Evolutionary conservation across 495 filamentous ascomycete species (phyloP).

Genomic region (Penicillium macrosclerotiorum): DNA sequence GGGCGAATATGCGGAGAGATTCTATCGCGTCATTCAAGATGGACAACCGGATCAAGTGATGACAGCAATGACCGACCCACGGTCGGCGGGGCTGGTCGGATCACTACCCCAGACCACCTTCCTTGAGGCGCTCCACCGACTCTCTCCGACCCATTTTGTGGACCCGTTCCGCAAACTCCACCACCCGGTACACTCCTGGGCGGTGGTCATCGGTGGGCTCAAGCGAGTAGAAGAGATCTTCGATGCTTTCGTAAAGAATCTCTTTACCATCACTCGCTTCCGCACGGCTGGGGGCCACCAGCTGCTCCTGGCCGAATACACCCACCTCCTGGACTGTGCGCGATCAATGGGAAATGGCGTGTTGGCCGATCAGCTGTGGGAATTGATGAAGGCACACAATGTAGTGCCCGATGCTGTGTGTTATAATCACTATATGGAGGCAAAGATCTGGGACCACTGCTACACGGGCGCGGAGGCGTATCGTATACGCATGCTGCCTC

Average conservation of each 20-base stretch:
- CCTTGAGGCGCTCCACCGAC: slow-evolving; percentile 34
- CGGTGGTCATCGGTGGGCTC: slow-evolving; percentile 25
- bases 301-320: slow-evolving; percentile 50
- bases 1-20: slow-evolving; percentile 14
- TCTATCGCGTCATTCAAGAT: slow-evolving; percentile 29
- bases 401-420: slow-evolving; percentile 49
- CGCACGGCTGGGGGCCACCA: slow-evolving; percentile 25
- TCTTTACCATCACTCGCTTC: slow-evolving; percentile 37
- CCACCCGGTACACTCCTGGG: slow-evolving; percentile 41
- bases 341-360: slow-evolving; percentile 43
- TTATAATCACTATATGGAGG: slow-evolving; percentile 58
- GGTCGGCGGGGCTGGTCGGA: slow-evolving; percentile 30
- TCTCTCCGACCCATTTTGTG: slow-evolving; percentile 44
- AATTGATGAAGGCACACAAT: slow-evolving; percentile 35
- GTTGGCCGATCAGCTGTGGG: slow-evolving; percentile 53
- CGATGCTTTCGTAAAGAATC: slow-evolving; percentile 36
- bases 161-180: slow-evolving; percentile 51
- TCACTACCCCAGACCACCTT: slow-evolving; percentile 35
- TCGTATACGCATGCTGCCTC: slow-evolving; percentile 40
- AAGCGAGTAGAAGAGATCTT: slow-evolving; percentile 32
- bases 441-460: slow-evolving; percentile 41
- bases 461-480: slow-evolving; percentile 37
- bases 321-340: slow-evolving; percentile 55
- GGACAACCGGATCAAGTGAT: slow-evolving; percentile 42
- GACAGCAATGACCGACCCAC: slow-evolving; percentile 32